These are phyloP conservation scores for Colletotrichum horii DNA, from an alignment of 2,329 filamentous ascomycete genomes.

Conservation along the genomic window DNA sequence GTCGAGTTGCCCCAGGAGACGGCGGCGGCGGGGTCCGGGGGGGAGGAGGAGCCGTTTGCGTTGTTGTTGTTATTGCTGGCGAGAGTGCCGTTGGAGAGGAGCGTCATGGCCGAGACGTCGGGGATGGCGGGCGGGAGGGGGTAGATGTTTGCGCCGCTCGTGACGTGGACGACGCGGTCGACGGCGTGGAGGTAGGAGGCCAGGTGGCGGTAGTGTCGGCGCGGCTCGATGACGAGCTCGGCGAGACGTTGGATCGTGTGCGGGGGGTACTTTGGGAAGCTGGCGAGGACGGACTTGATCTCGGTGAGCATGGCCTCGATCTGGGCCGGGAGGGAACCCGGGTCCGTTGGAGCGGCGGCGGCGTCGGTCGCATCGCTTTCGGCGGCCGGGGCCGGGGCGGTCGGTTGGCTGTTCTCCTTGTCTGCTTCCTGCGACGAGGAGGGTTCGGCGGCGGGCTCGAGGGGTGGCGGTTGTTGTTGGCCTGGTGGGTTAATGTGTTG, in stretches of 20 bases:
- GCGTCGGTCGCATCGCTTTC: conserved; percentile 29
- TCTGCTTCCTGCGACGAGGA: conserved; percentile 62
- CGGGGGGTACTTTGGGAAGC: conserved; percentile 78
- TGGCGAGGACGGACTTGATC: conserved; percentile 66
- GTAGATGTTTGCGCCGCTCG: conserved; percentile 79
- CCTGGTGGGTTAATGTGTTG: conserved; percentile 42
- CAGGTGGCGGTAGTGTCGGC: conserved; percentile 79
- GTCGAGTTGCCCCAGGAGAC: conserved; percentile 55
- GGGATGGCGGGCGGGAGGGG: conserved; percentile 75
- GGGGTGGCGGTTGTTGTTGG: conserved; percentile 42
- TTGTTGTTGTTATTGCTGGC: conserved; percentile 40
- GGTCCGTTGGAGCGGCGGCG: conserved; percentile 43
- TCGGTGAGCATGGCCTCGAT: conserved; percentile 66
- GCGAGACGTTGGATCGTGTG: conserved; percentile 92
- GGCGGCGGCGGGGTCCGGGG: conserved; percentile 37
- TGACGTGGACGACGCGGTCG: conserved; percentile 89
- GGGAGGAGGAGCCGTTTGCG: not conserved
- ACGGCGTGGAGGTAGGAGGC: conserved; percentile 88
- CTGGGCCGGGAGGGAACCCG: conserved; percentile 64
- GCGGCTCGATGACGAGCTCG: conserved; percentile 82
- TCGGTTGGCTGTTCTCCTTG: conserved; percentile 69
- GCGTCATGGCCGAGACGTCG: conserved; percentile 59
- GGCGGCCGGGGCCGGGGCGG: conserved; percentile 35
- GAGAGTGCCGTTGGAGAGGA: conserved; percentile 62
- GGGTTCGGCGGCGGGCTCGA: conserved; percentile 36